These are phyloP conservation scores for Leucosporidium creatinivorum DNA, from an alignment of 768 basidiomycete genomes.

Conservation along the genomic window DNA sequence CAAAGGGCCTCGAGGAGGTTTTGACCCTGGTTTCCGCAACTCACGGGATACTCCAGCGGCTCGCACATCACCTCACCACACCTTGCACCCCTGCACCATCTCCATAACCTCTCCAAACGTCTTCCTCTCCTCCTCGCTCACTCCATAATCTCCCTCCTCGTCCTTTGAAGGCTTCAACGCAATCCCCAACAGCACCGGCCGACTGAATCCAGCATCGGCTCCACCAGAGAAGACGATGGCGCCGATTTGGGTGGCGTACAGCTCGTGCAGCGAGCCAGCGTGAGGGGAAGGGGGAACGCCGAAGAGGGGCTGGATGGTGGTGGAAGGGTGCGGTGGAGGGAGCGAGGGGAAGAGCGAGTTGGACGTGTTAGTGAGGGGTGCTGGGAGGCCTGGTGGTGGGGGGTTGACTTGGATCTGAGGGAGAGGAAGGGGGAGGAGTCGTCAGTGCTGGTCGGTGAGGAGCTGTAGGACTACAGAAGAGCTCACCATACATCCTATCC, in stretches of 20 bases:
- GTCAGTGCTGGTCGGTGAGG: not conserved
- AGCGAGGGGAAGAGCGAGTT: constrained; percentile 46
- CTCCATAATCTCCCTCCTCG: constrained; percentile 38
- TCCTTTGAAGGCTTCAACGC: constrained; percentile 47
- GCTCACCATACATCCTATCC: constrained; percentile 76
- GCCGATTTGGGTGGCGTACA: constrained; percentile 81
- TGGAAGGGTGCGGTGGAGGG: constrained; percentile 49
- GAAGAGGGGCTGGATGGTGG: constrained; percentile 68
- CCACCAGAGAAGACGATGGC: constrained; percentile 64
- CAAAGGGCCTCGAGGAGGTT: too few species aligned
- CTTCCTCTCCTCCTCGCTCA: constrained; percentile 42
- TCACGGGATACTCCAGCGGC: too few species aligned
- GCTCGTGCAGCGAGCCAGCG: constrained; percentile 61
- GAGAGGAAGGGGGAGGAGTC: not conserved
- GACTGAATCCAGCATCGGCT: constrained; percentile 45
- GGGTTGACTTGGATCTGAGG: constrained; percentile 70
- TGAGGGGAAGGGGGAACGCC: constrained; percentile 65
- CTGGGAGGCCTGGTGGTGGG: constrained; percentile 52
- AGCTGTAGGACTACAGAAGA: not conserved
- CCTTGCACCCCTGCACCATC: constrained; percentile 42
- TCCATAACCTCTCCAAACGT: constrained; percentile 49
- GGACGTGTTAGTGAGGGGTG: constrained; percentile 45
- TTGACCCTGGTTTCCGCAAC: too few species aligned
- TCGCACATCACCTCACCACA: not conserved
- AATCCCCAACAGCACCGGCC: constrained; percentile 66